phyloP scores from a whole-genome alignment of 2,329 filamentous ascomycete genomes.

The Didymellaceae sp. region DNA sequence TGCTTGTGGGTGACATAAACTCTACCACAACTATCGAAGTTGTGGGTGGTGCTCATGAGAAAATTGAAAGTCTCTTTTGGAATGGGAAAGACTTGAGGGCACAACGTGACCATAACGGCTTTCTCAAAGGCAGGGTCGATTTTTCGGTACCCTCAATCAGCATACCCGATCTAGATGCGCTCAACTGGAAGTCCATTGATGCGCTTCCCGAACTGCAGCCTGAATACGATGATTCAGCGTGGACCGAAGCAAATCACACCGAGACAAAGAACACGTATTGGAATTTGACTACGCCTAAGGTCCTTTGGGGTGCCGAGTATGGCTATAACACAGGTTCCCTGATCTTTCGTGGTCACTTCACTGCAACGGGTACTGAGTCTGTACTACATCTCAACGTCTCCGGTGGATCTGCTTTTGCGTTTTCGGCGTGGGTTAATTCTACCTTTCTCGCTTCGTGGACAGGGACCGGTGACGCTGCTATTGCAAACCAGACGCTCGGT shows the following conservation, averaged over 20 bases:
- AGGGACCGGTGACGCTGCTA: constrained; percentile 57
- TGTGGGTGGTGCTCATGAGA: constrained; percentile 64
- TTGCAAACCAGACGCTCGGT: constrained; percentile 62
- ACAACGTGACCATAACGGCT: constrained; percentile 51
- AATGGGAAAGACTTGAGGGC: constrained; percentile 58
- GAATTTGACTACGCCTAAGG: constrained; percentile 48
- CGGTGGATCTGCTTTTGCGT: constrained; percentile 70
- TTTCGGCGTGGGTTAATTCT: constrained; percentile 68
- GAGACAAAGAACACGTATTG: constrained; percentile 61
- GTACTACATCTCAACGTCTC: constrained; percentile 62
- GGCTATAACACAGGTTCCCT: constrained; percentile 72
- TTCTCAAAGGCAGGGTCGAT: constrained; percentile 59
- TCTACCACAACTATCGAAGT: constrained; percentile 69
- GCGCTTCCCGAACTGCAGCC: constrained; percentile 70
- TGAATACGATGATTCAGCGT: constrained; percentile 70
- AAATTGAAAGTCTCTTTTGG: constrained; percentile 61
- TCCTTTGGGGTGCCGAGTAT: constrained; percentile 72
- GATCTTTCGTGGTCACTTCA: constrained; percentile 72
- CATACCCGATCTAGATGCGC: constrained; percentile 62
- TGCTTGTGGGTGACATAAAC: constrained; percentile 75
- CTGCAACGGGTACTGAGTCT: constrained; percentile 65
- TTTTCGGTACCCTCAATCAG: constrained; percentile 58
- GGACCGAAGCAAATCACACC: constrained; percentile 65
- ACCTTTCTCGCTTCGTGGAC: constrained; percentile 68
- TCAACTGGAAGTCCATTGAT: constrained; percentile 72